phyloP scores from a whole-genome alignment of 1,284 basidiomycete species.

The Moesziomyces sp. region DNA sequence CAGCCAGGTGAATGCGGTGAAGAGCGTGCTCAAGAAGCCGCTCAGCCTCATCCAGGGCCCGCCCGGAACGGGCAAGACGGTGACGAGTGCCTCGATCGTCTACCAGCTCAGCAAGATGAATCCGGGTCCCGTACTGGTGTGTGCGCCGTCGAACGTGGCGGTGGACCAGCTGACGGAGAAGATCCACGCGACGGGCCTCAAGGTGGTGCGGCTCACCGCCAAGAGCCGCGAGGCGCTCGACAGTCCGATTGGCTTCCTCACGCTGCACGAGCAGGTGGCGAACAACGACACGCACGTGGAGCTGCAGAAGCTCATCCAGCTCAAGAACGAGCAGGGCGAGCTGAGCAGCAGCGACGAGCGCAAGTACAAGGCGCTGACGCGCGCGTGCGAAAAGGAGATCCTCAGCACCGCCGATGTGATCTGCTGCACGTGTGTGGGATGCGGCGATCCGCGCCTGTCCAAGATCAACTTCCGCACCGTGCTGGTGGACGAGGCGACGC shows the following conservation, averaged over 20 bases:
- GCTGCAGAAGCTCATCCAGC: slow-evolving; percentile 94
- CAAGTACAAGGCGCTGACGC: slow-evolving; percentile 94
- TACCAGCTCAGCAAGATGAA: slow-evolving; percentile 99
- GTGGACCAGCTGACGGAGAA: slow-evolving; percentile 99
- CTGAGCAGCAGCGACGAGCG: slow-evolving; percentile 94
- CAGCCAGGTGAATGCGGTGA: slow-evolving; percentile 99
- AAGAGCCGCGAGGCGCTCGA: slow-evolving; percentile 97
- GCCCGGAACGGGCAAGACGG: slow-evolving; percentile 98
- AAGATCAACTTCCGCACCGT: slow-evolving; percentile 99
- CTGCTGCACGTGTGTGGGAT: slow-evolving; percentile 97
- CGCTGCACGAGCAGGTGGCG: slow-evolving; percentile 95
- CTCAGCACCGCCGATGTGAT: slow-evolving; percentile 94
- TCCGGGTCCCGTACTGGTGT: slow-evolving; percentile 97
- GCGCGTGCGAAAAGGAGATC: slow-evolving; percentile 97
- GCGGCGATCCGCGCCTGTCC: slow-evolving; percentile 91
- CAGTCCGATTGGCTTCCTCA: slow-evolving; percentile 90
- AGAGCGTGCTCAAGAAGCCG: slow-evolving; percentile 98
- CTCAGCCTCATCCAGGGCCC: slow-evolving; percentile 93
- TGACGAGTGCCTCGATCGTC: slow-evolving; percentile 98
- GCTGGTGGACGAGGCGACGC: slow-evolving; percentile 97
- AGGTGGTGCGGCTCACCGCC: slow-evolving; percentile 95
- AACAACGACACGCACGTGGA: slow-evolving; percentile 81
- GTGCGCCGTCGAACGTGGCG: slow-evolving; percentile 98
- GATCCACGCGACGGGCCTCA: slow-evolving; percentile 94
- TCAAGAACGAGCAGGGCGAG: slow-evolving; percentile 97